Evolutionary conservation across 345 rosid genomes (phyloP), one percentile per base, ranked within the genome.

Genomic region (Citrus trifoliata): DNA sequence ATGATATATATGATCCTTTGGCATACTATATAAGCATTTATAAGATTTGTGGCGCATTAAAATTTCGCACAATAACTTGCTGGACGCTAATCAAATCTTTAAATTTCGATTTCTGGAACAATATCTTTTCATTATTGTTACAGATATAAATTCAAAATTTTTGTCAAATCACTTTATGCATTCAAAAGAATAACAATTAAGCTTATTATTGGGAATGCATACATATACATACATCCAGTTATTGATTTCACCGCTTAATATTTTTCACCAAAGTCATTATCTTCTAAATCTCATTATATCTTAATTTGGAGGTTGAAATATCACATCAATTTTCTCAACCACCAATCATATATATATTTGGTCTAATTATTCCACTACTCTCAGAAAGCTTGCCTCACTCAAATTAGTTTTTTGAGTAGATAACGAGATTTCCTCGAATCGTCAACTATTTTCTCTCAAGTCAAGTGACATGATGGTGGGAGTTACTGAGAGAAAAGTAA

Each of bases 251-350:
- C 8, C 64, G 10, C 18, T 9, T 2, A 25, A 74, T 25, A 60
- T 38, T 22, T 58, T 21, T n/a, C 35, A 14, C 32, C 30, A 6
- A 32, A 48, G 71, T 51, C 63, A 13, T 32, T n/a, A 8, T 48
- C 78, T n/a, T 46, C 12, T 1, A 28, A 28, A 25, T 42, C 42
- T 46, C 71, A 30, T 48, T n/a, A 14, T 51, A 32, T 55, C 38
- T 3, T 10, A 22, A 8, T 46, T 48, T 7, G 61, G 61, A 0
- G 18, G 78, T 48, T 75, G 78, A 61, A n/a, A 75, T 22, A 65
- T 75, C 62, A 65, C 71, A 65, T 64, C 78, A 70, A 65, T 51
- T 32, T 51, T 48, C 78, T 65, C 71, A 48, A 75, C 71, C 51
- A 64, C 71, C 62, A 32, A 75, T 16, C 22, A 16, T 53, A 18